Percentiles rank a stretch among this genome's conserved stretches.
Evolutionary conservation across 23 red algal species (phyloP).

Genomic region (Chondrus crispus): DNA sequence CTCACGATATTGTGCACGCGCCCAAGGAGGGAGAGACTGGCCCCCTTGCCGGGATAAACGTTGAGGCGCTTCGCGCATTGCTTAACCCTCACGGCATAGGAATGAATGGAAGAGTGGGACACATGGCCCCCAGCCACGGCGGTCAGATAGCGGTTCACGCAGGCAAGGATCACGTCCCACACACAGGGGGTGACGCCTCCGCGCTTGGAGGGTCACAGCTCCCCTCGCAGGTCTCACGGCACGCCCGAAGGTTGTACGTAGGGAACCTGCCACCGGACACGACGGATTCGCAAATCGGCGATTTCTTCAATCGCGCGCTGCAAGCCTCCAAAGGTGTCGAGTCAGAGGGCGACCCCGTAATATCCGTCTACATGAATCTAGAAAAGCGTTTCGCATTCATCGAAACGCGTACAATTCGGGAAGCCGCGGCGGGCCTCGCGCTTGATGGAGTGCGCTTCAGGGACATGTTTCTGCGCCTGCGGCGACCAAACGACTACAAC

Average conservation of each 20-base stretch:
- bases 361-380: constrained; percentile 86
- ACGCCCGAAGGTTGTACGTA: constrained; percentile 88
- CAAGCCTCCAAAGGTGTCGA: constrained; percentile 48
- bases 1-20: constrained; percentile 25
- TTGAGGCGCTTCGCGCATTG: constrained; percentile 8
- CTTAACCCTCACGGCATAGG: neutral
- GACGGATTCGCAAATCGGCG: constrained; percentile 67
- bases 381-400: constrained; percentile 97
- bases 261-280: constrained; percentile 78
- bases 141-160: neutral
- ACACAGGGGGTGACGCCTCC: neutral
- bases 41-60: constrained; percentile 43
- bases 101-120: neutral
- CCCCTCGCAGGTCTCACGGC: constrained; percentile 58
- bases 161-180: neutral
- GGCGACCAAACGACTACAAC: constrained; percentile 88
- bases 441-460: constrained; percentile 88
- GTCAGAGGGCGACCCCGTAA: constrained; percentile 56
- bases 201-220: neutral
- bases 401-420: constrained; percentile 68
- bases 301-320: constrained; percentile 83
- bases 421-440: constrained; percentile 69
- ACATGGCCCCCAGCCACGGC: neutral
- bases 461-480: constrained; percentile 75
- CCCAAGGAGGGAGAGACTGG: constrained; percentile 19